phyloP scores from a whole-genome alignment of 2,329 filamentous ascomycete genomes.

The Trichoderma endophyticum region DNA sequence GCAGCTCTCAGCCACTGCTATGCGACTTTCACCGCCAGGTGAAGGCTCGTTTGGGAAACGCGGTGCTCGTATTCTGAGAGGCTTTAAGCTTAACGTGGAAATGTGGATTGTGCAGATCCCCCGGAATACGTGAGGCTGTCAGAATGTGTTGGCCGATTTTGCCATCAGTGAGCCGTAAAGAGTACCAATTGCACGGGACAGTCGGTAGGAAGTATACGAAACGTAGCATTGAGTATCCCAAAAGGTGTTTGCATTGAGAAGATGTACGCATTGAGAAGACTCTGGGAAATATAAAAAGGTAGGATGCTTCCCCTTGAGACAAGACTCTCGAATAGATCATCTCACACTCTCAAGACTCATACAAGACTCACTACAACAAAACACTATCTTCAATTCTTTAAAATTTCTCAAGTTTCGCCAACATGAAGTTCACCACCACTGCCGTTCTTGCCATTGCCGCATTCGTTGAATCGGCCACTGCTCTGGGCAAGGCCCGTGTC shows the following conservation, averaged over 20 bases:
- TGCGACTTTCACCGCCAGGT: neutral
- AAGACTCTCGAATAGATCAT: neutral
- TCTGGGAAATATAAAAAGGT: neutral
- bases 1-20: neutral
- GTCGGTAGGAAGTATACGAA: neutral
- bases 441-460: constrained; percentile 17
- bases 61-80: constrained; percentile 7
- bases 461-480: constrained; percentile 20
- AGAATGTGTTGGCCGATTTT: neutral
- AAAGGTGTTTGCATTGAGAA: neutral
- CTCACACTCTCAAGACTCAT: neutral
- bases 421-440: constrained; percentile 22
- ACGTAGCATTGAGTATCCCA: neutral
- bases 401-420: neutral
- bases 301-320: neutral
- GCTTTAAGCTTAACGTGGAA: constrained; percentile 10
- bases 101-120: neutral
- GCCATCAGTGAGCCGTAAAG: neutral
- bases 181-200: neutral
- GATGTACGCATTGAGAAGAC: neutral
- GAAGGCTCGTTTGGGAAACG: neutral
- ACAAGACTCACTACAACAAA: neutral
- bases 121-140: neutral
- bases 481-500: constrained; percentile 36
- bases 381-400: neutral